phyloP scores from a whole-genome alignment of 2,329 filamentous ascomycete genomes.

The Chaetomiaceae sp. region DNA sequence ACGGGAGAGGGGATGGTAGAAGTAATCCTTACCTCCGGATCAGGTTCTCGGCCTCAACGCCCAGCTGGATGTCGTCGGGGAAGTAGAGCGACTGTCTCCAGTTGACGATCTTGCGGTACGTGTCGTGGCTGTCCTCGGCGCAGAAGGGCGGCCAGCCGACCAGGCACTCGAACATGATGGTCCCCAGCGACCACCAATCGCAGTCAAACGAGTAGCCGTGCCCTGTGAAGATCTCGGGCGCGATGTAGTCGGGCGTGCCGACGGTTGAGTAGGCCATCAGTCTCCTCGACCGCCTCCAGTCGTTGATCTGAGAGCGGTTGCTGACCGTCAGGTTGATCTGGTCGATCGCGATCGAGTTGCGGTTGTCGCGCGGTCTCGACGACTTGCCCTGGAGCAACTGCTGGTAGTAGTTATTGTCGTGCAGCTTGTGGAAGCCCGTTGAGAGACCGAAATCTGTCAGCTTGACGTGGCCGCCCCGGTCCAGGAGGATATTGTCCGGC shows the following conservation, averaged over 20 bases:
- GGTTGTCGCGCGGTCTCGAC: conserved; percentile 70
- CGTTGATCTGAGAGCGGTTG: conserved; percentile 96
- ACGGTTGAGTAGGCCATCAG: conserved; percentile 98
- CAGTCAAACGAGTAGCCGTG: conserved; percentile 95
- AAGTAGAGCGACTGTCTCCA: conserved; percentile 96
- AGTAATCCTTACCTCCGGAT: conserved; percentile 72
- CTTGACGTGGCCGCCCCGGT: conserved; percentile 94
- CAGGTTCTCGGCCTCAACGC: conserved; percentile 82
- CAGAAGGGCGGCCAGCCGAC: conserved; percentile 99
- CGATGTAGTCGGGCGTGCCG: conserved; percentile 97
- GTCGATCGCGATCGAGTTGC: conserved; percentile 91
- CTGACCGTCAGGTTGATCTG: conserved; percentile 98
- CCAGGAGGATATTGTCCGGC: conserved; percentile 95
- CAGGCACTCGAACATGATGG: conserved; percentile 99
- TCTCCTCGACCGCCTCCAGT: conserved; percentile 92
- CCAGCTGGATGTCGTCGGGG: conserved; percentile 88
- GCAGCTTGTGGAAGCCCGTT: conserved; percentile 94
- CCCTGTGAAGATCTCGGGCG: conserved; percentile 94
- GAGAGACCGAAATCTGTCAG: conserved; percentile 97
- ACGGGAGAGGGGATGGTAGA: neutral
- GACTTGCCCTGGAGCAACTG: conserved; percentile 81
- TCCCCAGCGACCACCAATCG: conserved; percentile 98
- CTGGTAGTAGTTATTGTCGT: conserved; percentile 98
- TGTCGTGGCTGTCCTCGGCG: conserved; percentile 94
- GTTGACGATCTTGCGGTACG: conserved; percentile 98